Percentiles rank a stretch among this genome's conserved stretches.
These are phyloP conservation scores for Pseudopithomyces maydicus DNA, from an alignment of 2,329 filamentous ascomycete species.

Conservation along the genomic window DNA sequence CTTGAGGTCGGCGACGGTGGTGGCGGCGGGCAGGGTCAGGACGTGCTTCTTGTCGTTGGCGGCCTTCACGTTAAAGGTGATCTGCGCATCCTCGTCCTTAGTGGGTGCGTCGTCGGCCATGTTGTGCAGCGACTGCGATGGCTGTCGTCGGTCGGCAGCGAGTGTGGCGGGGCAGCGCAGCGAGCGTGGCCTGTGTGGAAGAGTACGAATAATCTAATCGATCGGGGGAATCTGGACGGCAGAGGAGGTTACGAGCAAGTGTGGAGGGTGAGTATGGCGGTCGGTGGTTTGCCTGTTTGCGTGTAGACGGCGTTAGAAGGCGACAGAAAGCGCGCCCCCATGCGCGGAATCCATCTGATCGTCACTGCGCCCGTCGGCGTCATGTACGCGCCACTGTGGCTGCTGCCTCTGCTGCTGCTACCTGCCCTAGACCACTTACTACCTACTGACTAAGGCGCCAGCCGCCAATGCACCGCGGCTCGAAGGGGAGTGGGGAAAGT, in stretches of 20 bases:
- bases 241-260: background rate
- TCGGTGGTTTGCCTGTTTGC: conserved; percentile 8
- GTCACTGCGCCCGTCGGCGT: conserved; percentile 3
- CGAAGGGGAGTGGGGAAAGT: conserved; percentile 8
- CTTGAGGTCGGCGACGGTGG: conserved; percentile 85
- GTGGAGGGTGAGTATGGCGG: conserved; percentile 4
- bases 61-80: conserved; percentile 98
- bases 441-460: too few species aligned
- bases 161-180: background rate
- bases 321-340: conserved; percentile 26
- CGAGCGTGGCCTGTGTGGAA: conserved; percentile 6
- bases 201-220: background rate
- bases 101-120: conserved; percentile 70
- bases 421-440: too few species aligned
- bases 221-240: background rate
- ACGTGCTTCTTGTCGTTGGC: conserved; percentile 85
- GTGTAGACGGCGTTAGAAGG: conserved; percentile 31
- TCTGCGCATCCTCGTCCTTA: conserved; percentile 74
- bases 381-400: conserved; percentile 6
- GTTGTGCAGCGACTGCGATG: conserved; percentile 15
- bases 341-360: conserved; percentile 1
- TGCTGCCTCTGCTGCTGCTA: background rate
- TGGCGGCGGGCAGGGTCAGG: conserved; percentile 77
- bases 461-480: background rate
- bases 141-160: conserved; percentile 13